A percentile compares a stretch with the other conserved stretches of the same genome.
phyloP scores from a whole-genome alignment of 2,329 filamentous ascomycete species.

The Aspergillus persii region DNA sequence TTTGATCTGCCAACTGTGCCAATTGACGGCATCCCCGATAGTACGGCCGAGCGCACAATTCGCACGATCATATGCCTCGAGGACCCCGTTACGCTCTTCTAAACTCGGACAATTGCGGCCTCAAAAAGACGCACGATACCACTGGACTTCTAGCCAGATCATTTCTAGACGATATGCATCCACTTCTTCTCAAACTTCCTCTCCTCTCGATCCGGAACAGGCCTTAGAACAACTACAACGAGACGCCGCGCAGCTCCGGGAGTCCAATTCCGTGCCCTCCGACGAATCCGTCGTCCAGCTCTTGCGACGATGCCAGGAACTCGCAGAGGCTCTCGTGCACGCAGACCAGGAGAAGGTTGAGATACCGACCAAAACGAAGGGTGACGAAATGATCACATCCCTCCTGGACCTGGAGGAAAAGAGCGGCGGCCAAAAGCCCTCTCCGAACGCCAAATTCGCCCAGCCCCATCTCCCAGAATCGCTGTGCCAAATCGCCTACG shows the following conservation, averaged over 20 bases:
- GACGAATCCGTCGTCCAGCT: slow-evolving; percentile 35
- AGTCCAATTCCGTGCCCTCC: slow-evolving; percentile 31
- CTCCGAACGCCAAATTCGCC: slow-evolving; percentile 24
- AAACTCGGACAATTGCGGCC: slow-evolving; percentile 18
- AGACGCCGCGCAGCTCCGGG: slow-evolving; percentile 28
- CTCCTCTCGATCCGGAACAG: slow-evolving; percentile 16
- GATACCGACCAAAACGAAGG: slow-evolving; percentile 13
- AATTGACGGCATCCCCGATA: slow-evolving; percentile 27
- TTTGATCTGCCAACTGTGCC: slow-evolving; percentile 40
- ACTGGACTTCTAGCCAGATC: slow-evolving; percentile 2
- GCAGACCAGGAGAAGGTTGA: slow-evolving; percentile 22
- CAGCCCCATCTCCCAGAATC: slow-evolving; percentile 40
- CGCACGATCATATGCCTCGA: slow-evolving; percentile 19
- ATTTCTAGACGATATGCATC: slow-evolving; percentile 21
- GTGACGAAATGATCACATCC: slow-evolving; percentile 40
- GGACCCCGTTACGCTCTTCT: slow-evolving; percentile 8
- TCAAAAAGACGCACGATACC: slow-evolving; percentile 10
- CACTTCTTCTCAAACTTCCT: slow-evolving; percentile 4
- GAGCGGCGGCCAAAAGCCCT: slow-evolving; percentile 22
- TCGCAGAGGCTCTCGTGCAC: slow-evolving; percentile 31
- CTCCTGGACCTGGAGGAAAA: slow-evolving; percentile 43
- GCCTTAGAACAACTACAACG: slow-evolving; percentile 31
- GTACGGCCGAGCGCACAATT: slow-evolving; percentile 19
- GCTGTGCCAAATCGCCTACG: slow-evolving; percentile 60
- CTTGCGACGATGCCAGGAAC: slow-evolving; percentile 34